Percentiles rank a stretch among this genome's conserved stretches.
These are phyloP conservation scores for Edaphochlamys debaryana DNA, from an alignment of 139 green algal species.

Conservation along the genomic window DNA sequence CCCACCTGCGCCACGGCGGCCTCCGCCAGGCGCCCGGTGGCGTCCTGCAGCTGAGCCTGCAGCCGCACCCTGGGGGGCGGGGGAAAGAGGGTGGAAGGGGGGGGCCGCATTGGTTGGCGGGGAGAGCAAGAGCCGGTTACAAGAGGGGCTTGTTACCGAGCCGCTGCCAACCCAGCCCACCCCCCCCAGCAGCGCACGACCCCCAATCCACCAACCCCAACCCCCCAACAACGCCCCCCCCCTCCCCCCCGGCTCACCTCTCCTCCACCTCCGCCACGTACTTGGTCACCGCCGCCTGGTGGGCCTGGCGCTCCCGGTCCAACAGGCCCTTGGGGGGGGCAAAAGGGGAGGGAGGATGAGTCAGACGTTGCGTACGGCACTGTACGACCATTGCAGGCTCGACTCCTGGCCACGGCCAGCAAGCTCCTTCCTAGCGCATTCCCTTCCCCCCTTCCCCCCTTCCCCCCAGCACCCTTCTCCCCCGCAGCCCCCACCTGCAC, in stretches of 20 bases:
- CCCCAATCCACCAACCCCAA: too few species aligned
- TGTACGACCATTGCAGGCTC: too few species aligned
- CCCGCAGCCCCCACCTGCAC: slow-evolving; percentile 36
- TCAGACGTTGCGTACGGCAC: too few species aligned
- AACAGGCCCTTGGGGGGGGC: not conserved
- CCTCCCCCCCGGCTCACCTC: slow-evolving; percentile 2
- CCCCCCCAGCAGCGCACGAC: too few species aligned
- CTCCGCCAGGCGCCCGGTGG: slow-evolving; percentile 35
- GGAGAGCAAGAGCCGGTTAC: not conserved
- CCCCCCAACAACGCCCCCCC: too few species aligned
- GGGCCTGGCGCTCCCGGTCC: slow-evolving; percentile 55
- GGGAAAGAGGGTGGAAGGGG: not conserved
- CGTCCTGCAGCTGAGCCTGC: slow-evolving; percentile 12
- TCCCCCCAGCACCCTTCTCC: too few species aligned
- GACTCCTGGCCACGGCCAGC: too few species aligned
- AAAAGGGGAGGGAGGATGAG: too few species aligned
- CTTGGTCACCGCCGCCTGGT: slow-evolving; percentile 59
- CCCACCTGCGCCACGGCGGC: slow-evolving; percentile 45
- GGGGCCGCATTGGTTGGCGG: not conserved
- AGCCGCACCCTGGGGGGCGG: slow-evolving; percentile 6
- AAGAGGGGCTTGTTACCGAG: too few species aligned
- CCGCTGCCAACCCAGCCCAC: too few species aligned
- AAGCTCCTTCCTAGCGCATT: too few species aligned
- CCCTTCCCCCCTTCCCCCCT: too few species aligned
- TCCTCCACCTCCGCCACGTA: slow-evolving; percentile 63